These are phyloP conservation scores for Papilionanthe hybrid DNA, from an alignment of 116 monocot genomes.

Conservation along the genomic window DNA sequence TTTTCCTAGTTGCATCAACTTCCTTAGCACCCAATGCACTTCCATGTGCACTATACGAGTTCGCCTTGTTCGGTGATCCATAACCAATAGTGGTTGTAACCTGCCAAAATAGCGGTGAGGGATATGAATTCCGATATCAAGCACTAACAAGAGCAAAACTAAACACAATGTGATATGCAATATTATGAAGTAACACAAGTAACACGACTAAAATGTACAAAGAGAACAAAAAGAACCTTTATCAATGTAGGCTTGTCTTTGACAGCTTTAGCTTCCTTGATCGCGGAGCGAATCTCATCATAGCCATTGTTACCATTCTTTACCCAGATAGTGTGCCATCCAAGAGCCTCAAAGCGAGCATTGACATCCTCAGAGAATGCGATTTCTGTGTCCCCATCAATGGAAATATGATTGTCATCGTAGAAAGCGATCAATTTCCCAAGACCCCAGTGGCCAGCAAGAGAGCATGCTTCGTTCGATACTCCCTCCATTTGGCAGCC, in stretches of 20 bases:
- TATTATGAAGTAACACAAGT: not conserved
- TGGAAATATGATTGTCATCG: conserved; percentile 81
- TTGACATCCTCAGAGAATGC: conserved; percentile 9
- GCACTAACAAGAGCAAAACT: not conserved
- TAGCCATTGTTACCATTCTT: conserved; percentile 17
- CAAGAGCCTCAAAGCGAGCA: conserved; percentile 14
- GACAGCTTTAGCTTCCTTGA: conserved; percentile 18
- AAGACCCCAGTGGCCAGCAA: conserved; percentile 18
- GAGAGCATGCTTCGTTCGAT: conserved; percentile 31
- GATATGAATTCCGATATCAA: not conserved
- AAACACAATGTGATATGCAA: not conserved
- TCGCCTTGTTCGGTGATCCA: conserved; percentile 96
- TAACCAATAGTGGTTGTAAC: conserved; percentile 89
- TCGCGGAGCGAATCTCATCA: conserved; percentile 12
- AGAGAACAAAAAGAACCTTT: not conserved
- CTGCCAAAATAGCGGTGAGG: conserved; percentile 19
- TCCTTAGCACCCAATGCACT: conserved; percentile 14
- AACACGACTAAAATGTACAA: not conserved
- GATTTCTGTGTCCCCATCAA: conserved; percentile 12
- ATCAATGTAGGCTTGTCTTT: conserved; percentile 18
- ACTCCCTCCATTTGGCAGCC: conserved; percentile 97
- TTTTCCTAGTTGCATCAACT: conserved; percentile 16
- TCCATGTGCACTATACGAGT: conserved; percentile 70
- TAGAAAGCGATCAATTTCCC: conserved; percentile 20
- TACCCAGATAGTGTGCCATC: conserved; percentile 93